phyloP scores from a whole-genome alignment of 2,329 filamentous ascomycete species.

The Leptographium wingfieldii region DNA sequence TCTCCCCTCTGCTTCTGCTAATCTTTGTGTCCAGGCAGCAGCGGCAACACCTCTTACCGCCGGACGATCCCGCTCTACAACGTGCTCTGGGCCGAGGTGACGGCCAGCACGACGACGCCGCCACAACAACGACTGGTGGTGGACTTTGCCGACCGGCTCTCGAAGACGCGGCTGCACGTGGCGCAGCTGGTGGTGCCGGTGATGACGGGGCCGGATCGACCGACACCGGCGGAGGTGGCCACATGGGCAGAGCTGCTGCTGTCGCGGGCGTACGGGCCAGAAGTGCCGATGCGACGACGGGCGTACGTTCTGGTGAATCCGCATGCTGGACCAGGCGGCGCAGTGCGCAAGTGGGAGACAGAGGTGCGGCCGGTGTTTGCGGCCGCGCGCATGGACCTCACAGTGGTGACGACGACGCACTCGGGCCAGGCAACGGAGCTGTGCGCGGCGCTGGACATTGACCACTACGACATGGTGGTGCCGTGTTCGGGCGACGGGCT shows the following conservation, averaged over 20 bases:
- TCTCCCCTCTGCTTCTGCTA: background rate
- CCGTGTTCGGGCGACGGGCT: conserved; percentile 88
- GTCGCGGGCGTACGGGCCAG: conserved; percentile 55
- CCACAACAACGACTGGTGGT: conserved; percentile 43
- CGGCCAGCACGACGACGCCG: conserved; percentile 24
- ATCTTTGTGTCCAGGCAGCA: background rate
- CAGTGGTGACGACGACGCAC: conserved; percentile 59
- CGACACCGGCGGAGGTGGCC: conserved; percentile 31
- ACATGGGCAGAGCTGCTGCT: conserved; percentile 55
- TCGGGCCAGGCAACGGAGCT: conserved; percentile 70
- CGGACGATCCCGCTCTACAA: conserved; percentile 61
- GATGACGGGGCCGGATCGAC: conserved; percentile 13
- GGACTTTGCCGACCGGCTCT: conserved; percentile 52
- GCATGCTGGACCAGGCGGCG: conserved; percentile 70
- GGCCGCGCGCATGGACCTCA: conserved; percentile 65
- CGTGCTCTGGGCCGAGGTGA: conserved; percentile 64
- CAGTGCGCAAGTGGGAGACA: conserved; percentile 58
- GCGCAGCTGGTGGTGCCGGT: conserved; percentile 1
- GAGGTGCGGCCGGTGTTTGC: conserved; percentile 72
- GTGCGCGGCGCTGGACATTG: conserved; percentile 60
- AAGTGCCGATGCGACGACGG: conserved; percentile 53
- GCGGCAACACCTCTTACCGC: conserved; percentile 1
- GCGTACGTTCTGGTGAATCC: conserved; percentile 88
- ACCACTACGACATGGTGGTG: conserved; percentile 72
- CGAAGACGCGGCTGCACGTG: conserved; percentile 32